These are phyloP conservation scores for Pseudonectria foliicola DNA, from an alignment of 2,329 filamentous ascomycete genomes.

Conservation along the genomic window DNA sequence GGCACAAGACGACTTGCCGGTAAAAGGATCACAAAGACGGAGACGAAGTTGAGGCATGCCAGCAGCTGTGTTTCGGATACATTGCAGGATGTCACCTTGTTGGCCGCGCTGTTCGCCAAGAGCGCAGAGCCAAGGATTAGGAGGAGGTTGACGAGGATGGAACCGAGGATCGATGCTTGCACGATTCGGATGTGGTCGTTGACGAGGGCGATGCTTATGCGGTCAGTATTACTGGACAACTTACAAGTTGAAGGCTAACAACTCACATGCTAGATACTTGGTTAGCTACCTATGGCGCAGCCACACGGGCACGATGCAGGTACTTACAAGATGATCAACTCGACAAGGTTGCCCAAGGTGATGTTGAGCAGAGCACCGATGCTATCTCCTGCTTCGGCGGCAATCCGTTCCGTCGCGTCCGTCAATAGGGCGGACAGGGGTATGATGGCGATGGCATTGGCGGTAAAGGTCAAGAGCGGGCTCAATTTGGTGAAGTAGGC, in stretches of 20 bases:
- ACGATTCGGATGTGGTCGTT: conserved; percentile 66
- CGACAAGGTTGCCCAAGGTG: conserved; percentile 55
- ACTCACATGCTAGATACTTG: conserved; percentile 26
- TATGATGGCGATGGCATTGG: conserved; percentile 55
- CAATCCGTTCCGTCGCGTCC: conserved; percentile 53
- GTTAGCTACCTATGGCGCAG: conserved; percentile 19
- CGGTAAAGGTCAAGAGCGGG: conserved; percentile 43
- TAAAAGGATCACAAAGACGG: conserved; percentile 32
- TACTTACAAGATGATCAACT: conserved; percentile 52
- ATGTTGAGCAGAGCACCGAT: conserved; percentile 55
- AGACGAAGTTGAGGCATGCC: conserved; percentile 30
- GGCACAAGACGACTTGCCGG: conserved; percentile 22
- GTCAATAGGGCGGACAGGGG: conserved; percentile 51
- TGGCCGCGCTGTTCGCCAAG: conserved; percentile 59
- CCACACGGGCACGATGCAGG: too few relatives aligned
- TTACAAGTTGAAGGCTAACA: neutral
- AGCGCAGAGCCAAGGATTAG: conserved; percentile 73
- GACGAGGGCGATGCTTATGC: conserved; percentile 39
- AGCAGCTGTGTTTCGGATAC: conserved; percentile 28
- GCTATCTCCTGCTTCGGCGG: conserved; percentile 49
- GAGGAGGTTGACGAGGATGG: conserved; percentile 69
- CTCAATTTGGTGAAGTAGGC: conserved; percentile 34
- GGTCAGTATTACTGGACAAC: conserved; percentile 9
- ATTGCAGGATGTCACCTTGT: conserved; percentile 50
- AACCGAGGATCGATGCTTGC: conserved; percentile 68